Evolutionary conservation across 2,329 filamentous ascomycete species (phyloP).

Genomic region (Penicillium sp.): DNA sequence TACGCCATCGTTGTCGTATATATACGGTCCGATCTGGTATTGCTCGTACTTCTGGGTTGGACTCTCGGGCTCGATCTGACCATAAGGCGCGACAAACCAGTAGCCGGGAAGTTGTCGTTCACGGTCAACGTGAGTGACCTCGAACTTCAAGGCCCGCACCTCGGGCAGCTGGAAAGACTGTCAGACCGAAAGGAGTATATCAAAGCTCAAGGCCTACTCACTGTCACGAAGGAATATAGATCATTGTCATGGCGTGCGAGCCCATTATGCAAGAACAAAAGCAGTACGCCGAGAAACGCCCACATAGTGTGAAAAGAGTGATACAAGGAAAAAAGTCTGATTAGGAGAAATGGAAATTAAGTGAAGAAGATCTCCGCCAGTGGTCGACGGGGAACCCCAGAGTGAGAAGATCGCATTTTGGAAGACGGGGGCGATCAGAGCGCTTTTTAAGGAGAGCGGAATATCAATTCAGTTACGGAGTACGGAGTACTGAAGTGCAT

Average conservation of each 20-base stretch:
- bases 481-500: not conserved
- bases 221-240: not conserved
- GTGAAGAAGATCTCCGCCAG: not conserved
- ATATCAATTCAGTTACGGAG: not conserved
- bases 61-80: conserved; percentile 17
- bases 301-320: not conserved
- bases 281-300: not conserved
- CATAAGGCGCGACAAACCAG: conserved; percentile 46
- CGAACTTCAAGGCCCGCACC: conserved; percentile 19
- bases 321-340: not conserved
- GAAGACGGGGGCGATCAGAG: not conserved
- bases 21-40: conserved; percentile 44
- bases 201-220: not conserved
- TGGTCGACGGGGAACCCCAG: not conserved
- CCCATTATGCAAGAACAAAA: not conserved
- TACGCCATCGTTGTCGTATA: conserved; percentile 45
- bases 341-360: not conserved
- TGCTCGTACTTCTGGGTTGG: conserved; percentile 28
- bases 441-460: not conserved
- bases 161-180: conserved; percentile 15
- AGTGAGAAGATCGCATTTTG: not conserved
- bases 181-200: not conserved
- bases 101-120: conserved; percentile 38
- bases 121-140: conserved; percentile 20
- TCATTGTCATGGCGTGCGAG: not conserved